Evolutionary conservation across 2,329 filamentous ascomycete species (phyloP).

Genomic region (Aspergillus ustus): DNA sequence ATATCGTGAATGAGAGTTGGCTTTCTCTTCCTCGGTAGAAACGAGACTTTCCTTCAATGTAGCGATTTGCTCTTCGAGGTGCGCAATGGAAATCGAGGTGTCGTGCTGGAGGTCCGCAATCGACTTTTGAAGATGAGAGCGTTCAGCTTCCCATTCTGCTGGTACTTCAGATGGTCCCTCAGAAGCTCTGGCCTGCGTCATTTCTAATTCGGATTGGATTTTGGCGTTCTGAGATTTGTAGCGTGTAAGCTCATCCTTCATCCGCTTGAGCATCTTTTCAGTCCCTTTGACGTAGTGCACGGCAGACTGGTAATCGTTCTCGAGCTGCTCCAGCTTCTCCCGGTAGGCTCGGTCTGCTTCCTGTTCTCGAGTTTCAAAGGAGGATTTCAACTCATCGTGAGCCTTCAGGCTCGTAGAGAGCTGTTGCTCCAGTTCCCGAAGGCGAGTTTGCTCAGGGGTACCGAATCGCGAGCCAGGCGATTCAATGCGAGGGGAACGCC

Average conservation of each 20-base stretch:
- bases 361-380: slow-evolving; percentile 77
- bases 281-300: slow-evolving; percentile 98
- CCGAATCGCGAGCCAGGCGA: slow-evolving; percentile 76
- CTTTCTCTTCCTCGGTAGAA: slow-evolving; percentile 69
- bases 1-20: slow-evolving; percentile 62
- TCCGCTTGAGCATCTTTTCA: slow-evolving; percentile 98
- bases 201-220: slow-evolving; percentile 79
- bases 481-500: slow-evolving; percentile 72
- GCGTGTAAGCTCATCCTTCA: slow-evolving; percentile 94
- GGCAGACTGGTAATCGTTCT: slow-evolving; percentile 96
- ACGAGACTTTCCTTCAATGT: slow-evolving; percentile 72
- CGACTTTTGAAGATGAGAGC: slow-evolving; percentile 67
- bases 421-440: slow-evolving; percentile 87
- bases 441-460: slow-evolving; percentile 76
- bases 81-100: slow-evolving; percentile 66
- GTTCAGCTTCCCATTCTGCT: slow-evolving; percentile 76
- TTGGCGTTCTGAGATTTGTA: slow-evolving; percentile 86
- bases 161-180: slow-evolving; percentile 50
- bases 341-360: slow-evolving; percentile 89
- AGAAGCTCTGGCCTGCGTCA: slow-evolving; percentile 60
- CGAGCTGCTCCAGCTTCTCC: slow-evolving; percentile 89
- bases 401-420: slow-evolving; percentile 75
- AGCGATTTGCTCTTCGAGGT: slow-evolving; percentile 73
- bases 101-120: slow-evolving; percentile 72
- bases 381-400: slow-evolving; percentile 82